Base-by-base conservation (phyloP, 2,329 filamentous ascomycete species). In the Aspergillus sp. region DNA sequence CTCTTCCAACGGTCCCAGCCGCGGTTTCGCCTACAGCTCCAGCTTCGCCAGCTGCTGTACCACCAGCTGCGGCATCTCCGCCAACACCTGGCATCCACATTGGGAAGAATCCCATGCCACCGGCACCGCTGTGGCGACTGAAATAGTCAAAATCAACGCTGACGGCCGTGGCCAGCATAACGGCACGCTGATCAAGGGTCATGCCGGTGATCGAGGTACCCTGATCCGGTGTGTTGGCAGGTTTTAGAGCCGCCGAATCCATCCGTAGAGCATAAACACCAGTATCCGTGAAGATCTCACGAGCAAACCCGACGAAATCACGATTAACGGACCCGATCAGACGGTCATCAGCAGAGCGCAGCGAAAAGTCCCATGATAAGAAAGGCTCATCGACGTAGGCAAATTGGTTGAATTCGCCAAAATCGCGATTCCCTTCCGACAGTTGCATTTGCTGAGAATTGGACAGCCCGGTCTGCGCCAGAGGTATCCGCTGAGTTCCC, bases 61-160 rank as follows among this genome's bases (percentile, higher is more conserved):
- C 77, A 11, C 71, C 76, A 31, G 69, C 74, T n/a, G 68, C 71
- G 19, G 71, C 71, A 17, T 74, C 76, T 4, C 74, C 77, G 14
- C 77, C 78, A 8, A 73, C 67, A 7, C 74, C 76, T 1, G 79
- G 79, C 58, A 83, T 75, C 73, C 79, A 81, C 50, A 86, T 66
- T 0, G 84, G 84, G 68, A 87, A 78, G 40, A 80, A 77, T 1
- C 81, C 76, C 44, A 79, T 69, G 15, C 79, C 73, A 9, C 78
- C 77, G 3, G 74, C 68, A 17, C 75, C 70, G 53, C 82, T 85
- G 61, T 87, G 83, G 2, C 84, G 78, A 57, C 84, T 87, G 73
- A 88, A 88, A 70, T 88, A 88, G 67, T 88, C 86, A 59, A 87
- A 88, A 65, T 88, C 86, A 47, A 88, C 80, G 56, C 79, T 84